Base-by-base conservation (phyloP, 345 rosid genomes). In the Gossypium raimondii region DNA sequence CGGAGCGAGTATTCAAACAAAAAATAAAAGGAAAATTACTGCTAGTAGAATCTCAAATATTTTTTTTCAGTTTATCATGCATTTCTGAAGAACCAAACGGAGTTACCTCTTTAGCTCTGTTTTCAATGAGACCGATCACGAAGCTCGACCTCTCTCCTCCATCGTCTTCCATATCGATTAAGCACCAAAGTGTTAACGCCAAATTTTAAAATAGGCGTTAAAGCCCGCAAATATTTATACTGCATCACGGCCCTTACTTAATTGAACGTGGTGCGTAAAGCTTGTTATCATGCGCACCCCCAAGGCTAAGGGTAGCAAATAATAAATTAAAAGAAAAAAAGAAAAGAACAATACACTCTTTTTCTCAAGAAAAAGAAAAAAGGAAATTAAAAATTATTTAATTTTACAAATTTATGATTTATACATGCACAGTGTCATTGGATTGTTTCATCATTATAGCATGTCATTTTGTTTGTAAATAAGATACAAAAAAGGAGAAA, bases 61-160 rank as follows among this genome's bases (percentile, higher is more conserved):
- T n/a, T 11, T 4, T 66, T 73, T 66, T 73, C 24, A 13, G 25
- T 18, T 76, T 76, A 4, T 74, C 67, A 2, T 4, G 68, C 72
- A 48, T 82, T 81, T 77, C 73, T 78, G 73, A 48, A 78, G 16
- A 69, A 59, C 68, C 81, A 70, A 82, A 76, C 75, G 22, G 82
- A 70, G 29, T 34, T 84, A 87, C 98, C 98, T 94, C 98, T 87
- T 91, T 94, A 59, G 98, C 96, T 85, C 98, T 82, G 86, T 94
- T 94, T 86, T 91, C 96, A 50, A 91, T 94, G 72, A 92, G 86
- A 58, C 97, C 89, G 72, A 86, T 80, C 65, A 89, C 90, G 80
- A 92, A 87, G 87, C 92, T 92, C 72, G 98, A 91, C 78, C 87
- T 82, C 79, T 89, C 97, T 79, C 86, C 92, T 18, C 85, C 89